Conservation (phyloP, 768 basidiomycete genomes). For the Wakefieldia striispora region DNA sequence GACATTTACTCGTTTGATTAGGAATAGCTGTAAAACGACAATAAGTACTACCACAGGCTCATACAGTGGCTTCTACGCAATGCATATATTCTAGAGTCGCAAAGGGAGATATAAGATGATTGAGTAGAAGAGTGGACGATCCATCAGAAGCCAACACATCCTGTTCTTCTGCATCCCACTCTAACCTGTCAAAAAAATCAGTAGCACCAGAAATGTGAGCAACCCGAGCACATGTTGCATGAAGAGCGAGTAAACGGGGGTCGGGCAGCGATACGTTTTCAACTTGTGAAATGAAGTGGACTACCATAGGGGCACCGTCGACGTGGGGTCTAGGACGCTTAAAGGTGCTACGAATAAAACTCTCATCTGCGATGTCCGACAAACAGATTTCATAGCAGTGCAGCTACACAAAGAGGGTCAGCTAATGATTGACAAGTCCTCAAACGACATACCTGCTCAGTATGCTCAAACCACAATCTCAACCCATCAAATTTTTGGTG, state of each 20-base stretch:
- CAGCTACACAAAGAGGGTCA: neutral
- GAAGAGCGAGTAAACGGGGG: neutral
- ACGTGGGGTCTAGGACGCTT: too few species aligned
- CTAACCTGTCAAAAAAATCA: conserved; percentile 1
- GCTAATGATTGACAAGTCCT: neutral
- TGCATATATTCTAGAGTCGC: too few species aligned
- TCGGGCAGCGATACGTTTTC: neutral
- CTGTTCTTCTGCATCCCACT: neutral
- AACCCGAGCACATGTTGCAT: conserved; percentile 2
- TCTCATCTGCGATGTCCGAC: too few species aligned
- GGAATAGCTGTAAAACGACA: too few species aligned
- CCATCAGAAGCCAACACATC: neutral
- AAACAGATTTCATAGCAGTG: neutral
- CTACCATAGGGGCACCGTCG: neutral
- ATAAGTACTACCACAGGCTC: too few species aligned
- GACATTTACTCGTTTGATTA: too few species aligned
- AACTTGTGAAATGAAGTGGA: neutral
- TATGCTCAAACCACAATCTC: neutral
- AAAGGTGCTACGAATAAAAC: too few species aligned
- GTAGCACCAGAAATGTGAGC: conserved; percentile 4
- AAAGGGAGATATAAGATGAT: too few species aligned
- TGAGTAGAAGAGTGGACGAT: neutral
- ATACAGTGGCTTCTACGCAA: too few species aligned
- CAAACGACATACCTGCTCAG: neutral
- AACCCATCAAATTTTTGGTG: accelerated